These are phyloP conservation scores for Halenospora varia DNA, from an alignment of 495 filamentous ascomycete species.

Conservation along the genomic window DNA sequence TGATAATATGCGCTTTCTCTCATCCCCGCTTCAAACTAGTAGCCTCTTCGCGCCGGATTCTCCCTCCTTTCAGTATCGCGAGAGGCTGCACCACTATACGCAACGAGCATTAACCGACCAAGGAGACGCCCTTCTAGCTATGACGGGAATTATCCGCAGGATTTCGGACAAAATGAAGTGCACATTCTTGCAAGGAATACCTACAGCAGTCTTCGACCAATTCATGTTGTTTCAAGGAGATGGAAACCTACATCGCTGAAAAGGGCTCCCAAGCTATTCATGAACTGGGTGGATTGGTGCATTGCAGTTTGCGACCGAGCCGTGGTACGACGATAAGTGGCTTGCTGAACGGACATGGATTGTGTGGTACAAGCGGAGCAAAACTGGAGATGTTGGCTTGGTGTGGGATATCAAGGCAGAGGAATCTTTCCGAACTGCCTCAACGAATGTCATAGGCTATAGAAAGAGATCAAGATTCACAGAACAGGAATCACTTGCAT, in stretches of 20 bases:
- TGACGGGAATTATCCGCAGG: slow-evolving; percentile 13
- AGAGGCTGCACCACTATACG: slow-evolving; percentile 9
- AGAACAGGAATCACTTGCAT: background rate
- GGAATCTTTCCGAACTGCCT: background rate
- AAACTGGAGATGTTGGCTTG: background rate
- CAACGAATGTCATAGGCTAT: background rate
- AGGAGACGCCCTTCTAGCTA: slow-evolving; percentile 7
- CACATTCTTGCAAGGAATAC: slow-evolving; percentile 16
- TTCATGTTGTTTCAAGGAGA: background rate
- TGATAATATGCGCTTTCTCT: background rate
- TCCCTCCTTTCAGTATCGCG: slow-evolving; percentile 5
- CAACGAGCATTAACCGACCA: slow-evolving; percentile 10
- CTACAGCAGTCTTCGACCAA: slow-evolving; percentile 8
- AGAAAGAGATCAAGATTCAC: background rate
- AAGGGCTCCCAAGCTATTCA: slow-evolving; percentile 20
- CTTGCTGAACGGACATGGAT: slow-evolving; percentile 15
- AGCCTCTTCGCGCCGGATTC: background rate
- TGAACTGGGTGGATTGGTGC: slow-evolving; percentile 17
- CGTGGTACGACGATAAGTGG: slow-evolving; percentile 3
- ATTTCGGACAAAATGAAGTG: slow-evolving; percentile 6
- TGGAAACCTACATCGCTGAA: slow-evolving; percentile 3
- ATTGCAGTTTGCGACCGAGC: background rate
- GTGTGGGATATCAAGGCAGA: slow-evolving; percentile 19
- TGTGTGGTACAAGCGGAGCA: slow-evolving; percentile 17
- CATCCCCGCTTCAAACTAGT: background rate